Conservation (phyloP, 2,329 filamentous ascomycete genomes). For the Pseudogymnoascus verrucosus region DNA sequence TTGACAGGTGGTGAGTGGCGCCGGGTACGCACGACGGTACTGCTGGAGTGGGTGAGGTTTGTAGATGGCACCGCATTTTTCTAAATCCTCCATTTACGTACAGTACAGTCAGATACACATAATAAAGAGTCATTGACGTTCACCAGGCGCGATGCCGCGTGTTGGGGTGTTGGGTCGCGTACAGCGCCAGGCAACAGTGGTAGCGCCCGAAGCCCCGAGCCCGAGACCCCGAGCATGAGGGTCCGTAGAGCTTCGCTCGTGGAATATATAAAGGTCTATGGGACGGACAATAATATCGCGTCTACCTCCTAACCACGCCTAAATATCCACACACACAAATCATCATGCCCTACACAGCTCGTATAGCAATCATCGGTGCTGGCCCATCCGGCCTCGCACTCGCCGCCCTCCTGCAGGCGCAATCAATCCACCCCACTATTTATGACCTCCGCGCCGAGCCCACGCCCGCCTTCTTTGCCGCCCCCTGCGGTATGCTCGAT, state of each 20-base stretch:
- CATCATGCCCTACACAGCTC: background rate
- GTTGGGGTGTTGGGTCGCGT: slow-evolving; percentile 22
- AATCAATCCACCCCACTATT: slow-evolving; percentile 29
- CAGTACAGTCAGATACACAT: no score
- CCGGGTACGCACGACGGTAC: no score
- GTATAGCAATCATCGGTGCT: slow-evolving; percentile 39
- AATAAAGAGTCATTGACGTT: background rate
- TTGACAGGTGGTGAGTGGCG: no score
- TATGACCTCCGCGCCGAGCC: slow-evolving; percentile 30
- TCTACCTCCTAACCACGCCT: background rate
- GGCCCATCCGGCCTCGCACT: slow-evolving; percentile 42
- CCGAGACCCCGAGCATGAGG: background rate
- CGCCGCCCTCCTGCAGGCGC: slow-evolving; percentile 36
- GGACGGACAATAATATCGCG: background rate
- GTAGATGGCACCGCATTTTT: no score
- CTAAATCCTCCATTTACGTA: no score
- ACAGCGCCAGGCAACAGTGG: slow-evolving; percentile 29
- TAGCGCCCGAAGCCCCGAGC: background rate
- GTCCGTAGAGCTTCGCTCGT: background rate
- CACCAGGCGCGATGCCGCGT: background rate
- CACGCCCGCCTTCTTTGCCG: slow-evolving; percentile 20
- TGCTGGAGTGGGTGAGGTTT: no score
- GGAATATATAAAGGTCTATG: background rate
- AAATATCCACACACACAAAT: background rate
- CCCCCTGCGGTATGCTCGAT: slow-evolving; percentile 39